A percentile compares a stretch with the other conserved stretches of the same genome.
Conservation (phyloP, 805 yeast genomes). For the Vanderwaltozyma yarrowii region DNA sequence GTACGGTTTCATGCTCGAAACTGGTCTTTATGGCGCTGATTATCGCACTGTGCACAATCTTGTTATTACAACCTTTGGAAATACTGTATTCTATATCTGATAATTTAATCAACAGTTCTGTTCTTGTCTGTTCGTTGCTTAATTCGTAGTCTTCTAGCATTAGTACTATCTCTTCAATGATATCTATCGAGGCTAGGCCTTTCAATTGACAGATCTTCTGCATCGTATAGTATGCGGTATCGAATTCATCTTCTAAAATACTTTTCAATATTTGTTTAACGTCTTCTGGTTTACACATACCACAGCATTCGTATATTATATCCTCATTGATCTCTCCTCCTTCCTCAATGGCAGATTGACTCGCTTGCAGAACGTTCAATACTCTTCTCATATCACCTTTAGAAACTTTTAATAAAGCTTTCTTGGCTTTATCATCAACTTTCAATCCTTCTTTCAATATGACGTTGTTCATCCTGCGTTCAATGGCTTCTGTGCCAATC, state of each 20-base stretch:
- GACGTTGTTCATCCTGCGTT: constrained; percentile 57
- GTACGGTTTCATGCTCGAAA: constrained; percentile 25
- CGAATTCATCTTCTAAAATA: constrained; percentile 81
- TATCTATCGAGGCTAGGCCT: constrained; percentile 85
- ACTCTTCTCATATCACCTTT: constrained; percentile 97
- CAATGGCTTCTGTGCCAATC: constrained; percentile 54
- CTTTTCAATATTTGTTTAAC: constrained; percentile 66
- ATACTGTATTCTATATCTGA: constrained; percentile 88
- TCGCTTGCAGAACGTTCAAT: constrained; percentile 86
- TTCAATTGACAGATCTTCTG: constrained; percentile 53
- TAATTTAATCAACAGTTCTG: constrained; percentile 55
- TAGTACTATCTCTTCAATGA: constrained; percentile 66
- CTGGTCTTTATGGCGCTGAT: constrained; percentile 69
- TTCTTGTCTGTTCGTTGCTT: constrained; percentile 44
- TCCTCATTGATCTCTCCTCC: constrained; percentile 49
- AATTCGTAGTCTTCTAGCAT: constrained; percentile 62
- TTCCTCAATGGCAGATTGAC: constrained; percentile 62
- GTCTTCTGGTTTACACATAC: constrained; percentile 88
- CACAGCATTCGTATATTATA: constrained; percentile 88
- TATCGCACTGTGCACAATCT: constrained; percentile 80
- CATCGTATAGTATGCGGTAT: constrained; percentile 59
- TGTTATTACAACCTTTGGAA: constrained; percentile 86
- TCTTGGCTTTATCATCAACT: constrained; percentile 48
- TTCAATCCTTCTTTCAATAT: constrained; percentile 55
- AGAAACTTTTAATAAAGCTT: constrained; percentile 60